Percentiles rank a stretch among this genome's conserved stretches.
Evolutionary conservation across 768 basidiomycete genomes (phyloP).

Genomic region (Boletales sp.): DNA sequence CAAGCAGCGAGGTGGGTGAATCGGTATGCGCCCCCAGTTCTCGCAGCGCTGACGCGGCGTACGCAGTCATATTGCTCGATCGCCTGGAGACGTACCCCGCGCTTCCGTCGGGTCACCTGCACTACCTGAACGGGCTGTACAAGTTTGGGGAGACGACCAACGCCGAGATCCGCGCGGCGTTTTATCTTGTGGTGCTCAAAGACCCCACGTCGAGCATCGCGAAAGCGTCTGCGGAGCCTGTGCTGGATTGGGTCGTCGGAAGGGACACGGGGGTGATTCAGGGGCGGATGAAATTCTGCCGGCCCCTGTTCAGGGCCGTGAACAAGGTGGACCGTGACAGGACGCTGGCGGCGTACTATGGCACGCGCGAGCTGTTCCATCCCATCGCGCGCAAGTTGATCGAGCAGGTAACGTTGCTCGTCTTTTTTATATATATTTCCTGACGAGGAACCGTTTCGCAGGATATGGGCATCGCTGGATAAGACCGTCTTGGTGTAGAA

Average conservation of each 20-base stretch:
- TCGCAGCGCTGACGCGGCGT: background rate
- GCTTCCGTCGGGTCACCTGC: slow-evolving; percentile 42
- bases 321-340: slow-evolving; percentile 34
- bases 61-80: slow-evolving; percentile 54
- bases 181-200: slow-evolving; percentile 47
- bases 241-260: slow-evolving; percentile 46
- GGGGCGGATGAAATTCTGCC: slow-evolving; percentile 56
- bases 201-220: slow-evolving; percentile 35
- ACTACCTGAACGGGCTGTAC: slow-evolving; percentile 44
- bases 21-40: background rate
- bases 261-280: slow-evolving; percentile 39
- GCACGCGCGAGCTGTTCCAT: slow-evolving; percentile 40
- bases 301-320: slow-evolving; percentile 42
- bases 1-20: slow-evolving; percentile 49
- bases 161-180: slow-evolving; percentile 50
- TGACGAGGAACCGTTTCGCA: background rate
- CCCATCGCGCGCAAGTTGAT: slow-evolving; percentile 50
- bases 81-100: slow-evolving; percentile 40
- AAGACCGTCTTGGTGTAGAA: too few relatives aligned
- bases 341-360: slow-evolving; percentile 35
- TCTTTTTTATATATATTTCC: background rate
- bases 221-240: slow-evolving; percentile 28
- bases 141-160: slow-evolving; percentile 40
- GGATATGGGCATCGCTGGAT: background rate
- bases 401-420: slow-evolving; percentile 37